phyloP scores from a whole-genome alignment of 1,284 basidiomycete genomes.

The Leccinum variabile region DNA sequence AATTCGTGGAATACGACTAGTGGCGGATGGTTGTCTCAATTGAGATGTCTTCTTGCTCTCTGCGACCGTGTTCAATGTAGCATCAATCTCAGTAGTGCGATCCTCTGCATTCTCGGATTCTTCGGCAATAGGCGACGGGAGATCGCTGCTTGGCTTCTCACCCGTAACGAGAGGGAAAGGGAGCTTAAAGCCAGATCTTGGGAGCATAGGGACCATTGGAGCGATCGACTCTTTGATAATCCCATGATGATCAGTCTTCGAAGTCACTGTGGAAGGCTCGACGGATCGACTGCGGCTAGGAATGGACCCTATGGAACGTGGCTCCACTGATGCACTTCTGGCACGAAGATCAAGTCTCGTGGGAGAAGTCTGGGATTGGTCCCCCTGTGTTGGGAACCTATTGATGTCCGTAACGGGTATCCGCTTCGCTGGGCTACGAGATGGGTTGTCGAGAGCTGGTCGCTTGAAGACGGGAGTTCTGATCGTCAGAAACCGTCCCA shows the following conservation, averaged over 20 bases:
- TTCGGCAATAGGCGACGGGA: slow-evolving; percentile 36
- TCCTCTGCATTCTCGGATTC: slow-evolving; percentile 20
- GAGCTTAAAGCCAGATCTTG: slow-evolving; percentile 33
- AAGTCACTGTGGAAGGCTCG: slow-evolving; percentile 21
- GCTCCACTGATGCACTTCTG: slow-evolving; percentile 32
- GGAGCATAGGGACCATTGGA: slow-evolving; percentile 17
- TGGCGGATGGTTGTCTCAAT: slow-evolving; percentile 53
- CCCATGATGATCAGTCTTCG: slow-evolving; percentile 13
- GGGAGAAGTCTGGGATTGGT: slow-evolving; percentile 28
- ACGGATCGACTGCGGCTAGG: slow-evolving; percentile 34
- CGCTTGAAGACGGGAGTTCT: slow-evolving; percentile 38
- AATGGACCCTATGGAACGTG: slow-evolving; percentile 11
- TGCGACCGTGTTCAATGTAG: background rate
- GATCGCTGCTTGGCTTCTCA: slow-evolving; percentile 18
- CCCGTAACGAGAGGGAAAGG: slow-evolving; percentile 45
- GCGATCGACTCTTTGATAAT: slow-evolving; percentile 25
- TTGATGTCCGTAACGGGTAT: slow-evolving; percentile 41
- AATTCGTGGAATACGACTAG: slow-evolving; percentile 68
- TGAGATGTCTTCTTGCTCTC: slow-evolving; percentile 41
- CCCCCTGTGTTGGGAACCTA: slow-evolving; percentile 27
- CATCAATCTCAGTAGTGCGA: background rate
- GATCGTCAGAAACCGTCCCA: slow-evolving; percentile 12
- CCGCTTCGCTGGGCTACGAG: slow-evolving; percentile 59
- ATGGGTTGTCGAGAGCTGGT: slow-evolving; percentile 37
- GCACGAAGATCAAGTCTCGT: slow-evolving; percentile 20